Evolutionary conservation across 441 rosid species (phyloP).

Genomic region (Adansonia grandidieri): DNA sequence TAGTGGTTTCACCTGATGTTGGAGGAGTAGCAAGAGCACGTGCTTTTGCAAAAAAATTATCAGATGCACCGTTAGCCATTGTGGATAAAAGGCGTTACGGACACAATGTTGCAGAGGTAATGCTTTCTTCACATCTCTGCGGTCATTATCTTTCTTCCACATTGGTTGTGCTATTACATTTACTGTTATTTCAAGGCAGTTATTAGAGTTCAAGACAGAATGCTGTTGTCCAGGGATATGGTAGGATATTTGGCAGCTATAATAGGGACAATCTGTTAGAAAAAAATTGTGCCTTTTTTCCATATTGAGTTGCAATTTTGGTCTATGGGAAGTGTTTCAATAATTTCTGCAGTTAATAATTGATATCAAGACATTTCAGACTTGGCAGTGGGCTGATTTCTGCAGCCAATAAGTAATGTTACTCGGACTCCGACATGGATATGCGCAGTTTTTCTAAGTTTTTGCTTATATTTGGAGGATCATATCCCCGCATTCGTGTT

Average conservation of each 20-base stretch:
- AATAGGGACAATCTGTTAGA: not conserved
- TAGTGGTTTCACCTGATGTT: constrained; percentile 78
- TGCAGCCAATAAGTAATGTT: not conserved
- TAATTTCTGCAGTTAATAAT: not conserved
- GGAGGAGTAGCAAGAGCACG: constrained; percentile 86
- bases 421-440: no score
- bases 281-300: not conserved
- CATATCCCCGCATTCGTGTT: no score
- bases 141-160: not conserved
- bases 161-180: not conserved
- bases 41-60: constrained; percentile 72
- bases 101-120: constrained; percentile 85
- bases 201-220: not conserved
- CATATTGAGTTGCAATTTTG: not conserved
- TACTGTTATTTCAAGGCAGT: not conserved
- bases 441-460: no score
- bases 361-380: not conserved
- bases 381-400: not conserved
- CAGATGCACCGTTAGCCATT: constrained; percentile 71
- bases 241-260: not conserved
- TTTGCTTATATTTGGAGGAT: no score
- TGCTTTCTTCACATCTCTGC: constrained; percentile 8
- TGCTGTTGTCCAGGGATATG: not conserved
- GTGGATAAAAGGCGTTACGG: constrained; percentile 87
- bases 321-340: not conserved